A percentile compares a stretch with the other conserved stretches of the same genome.
phyloP scores from a whole-genome alignment of 2,329 filamentous ascomycete genomes.

The Fusarium clavum region DNA sequence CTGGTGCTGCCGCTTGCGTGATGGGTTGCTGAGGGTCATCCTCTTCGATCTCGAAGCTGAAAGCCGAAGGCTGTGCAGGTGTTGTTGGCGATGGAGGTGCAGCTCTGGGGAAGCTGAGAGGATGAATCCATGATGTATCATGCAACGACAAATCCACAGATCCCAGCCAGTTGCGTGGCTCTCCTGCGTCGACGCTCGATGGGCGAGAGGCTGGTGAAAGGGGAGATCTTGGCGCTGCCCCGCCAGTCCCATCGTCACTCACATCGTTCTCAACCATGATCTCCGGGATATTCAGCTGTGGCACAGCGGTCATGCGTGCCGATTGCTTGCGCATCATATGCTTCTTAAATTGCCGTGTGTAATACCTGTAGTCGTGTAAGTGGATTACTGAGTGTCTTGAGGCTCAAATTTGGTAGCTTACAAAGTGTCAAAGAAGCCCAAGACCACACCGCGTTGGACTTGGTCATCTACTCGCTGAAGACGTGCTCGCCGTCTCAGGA shows the following conservation, averaged over 20 bases:
- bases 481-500: conserved; percentile 87
- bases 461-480: conserved; percentile 96
- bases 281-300: conserved; percentile 86
- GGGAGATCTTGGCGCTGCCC: conserved; percentile 40
- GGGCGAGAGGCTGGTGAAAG: conserved; percentile 36
- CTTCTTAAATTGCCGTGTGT: conserved; percentile 83
- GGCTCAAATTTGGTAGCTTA: conserved; percentile 56
- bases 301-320: conserved; percentile 80
- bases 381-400: neutral
- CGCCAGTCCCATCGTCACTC: conserved; percentile 52
- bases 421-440: conserved; percentile 95
- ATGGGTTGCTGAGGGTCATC: conserved; percentile 48
- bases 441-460: conserved; percentile 87
- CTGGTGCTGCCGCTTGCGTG: conserved; percentile 58
- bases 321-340: conserved; percentile 77
- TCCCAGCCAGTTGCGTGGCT: conserved; percentile 58
- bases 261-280: conserved; percentile 88
- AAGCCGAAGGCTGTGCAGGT: conserved; percentile 64
- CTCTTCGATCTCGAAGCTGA: conserved; percentile 69
- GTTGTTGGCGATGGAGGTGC: conserved; percentile 55
- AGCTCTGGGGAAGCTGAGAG: conserved; percentile 65
- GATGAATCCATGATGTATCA: conserved; percentile 55
- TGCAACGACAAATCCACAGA: conserved; percentile 57
- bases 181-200: conserved; percentile 48
- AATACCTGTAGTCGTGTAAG: conserved; percentile 66